A percentile compares a stretch with the other conserved stretches of the same genome.
These are phyloP conservation scores for Exophiala calicioides DNA, from an alignment of 2,329 filamentous ascomycete species.

Conservation along the genomic window DNA sequence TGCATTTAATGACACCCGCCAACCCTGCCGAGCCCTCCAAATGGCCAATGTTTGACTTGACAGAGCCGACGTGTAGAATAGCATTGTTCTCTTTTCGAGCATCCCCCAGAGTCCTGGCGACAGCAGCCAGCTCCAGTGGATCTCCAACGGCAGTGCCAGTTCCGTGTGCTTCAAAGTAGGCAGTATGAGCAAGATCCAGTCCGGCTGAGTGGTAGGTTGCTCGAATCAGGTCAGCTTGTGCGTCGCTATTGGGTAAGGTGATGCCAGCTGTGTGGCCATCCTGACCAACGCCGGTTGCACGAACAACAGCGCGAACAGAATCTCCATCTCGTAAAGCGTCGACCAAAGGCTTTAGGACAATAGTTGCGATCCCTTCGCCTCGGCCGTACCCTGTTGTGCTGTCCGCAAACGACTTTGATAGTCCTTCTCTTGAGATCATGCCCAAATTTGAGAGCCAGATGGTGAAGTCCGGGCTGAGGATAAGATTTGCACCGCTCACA, in stretches of 20 bases:
- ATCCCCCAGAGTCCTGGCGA: conserved; percentile 9
- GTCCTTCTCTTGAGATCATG: conserved; percentile 27
- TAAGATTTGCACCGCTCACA: conserved; percentile 16
- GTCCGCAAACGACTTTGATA: conserved; percentile 26
- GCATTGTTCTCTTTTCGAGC: neutral
- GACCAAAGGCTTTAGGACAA: conserved; percentile 7
- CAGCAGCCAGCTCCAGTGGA: conserved; percentile 29
- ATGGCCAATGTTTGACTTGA: conserved; percentile 39
- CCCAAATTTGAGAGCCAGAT: conserved; percentile 33
- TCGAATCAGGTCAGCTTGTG: conserved; percentile 9
- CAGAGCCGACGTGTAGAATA: conserved; percentile 24
- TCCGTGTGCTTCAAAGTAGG: conserved; percentile 34
- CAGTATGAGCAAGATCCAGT: conserved; percentile 17
- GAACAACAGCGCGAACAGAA: conserved; percentile 8
- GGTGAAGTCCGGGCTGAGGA: conserved; percentile 10
- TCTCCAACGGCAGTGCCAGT: conserved; percentile 33
- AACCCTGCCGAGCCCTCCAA: conserved; percentile 34
- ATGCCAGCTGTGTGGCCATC: conserved; percentile 9
- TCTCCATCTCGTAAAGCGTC: conserved; percentile 13
- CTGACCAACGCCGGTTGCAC: neutral
- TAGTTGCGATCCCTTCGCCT: conserved; percentile 8
- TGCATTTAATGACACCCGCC: conserved; percentile 34
- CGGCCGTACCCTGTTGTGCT: conserved; percentile 24
- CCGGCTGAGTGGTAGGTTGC: conserved; percentile 28
- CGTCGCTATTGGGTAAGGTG: conserved; percentile 1